Conservation (phyloP, 345 rosid genomes). For the Moricandia arvensis region DNA sequence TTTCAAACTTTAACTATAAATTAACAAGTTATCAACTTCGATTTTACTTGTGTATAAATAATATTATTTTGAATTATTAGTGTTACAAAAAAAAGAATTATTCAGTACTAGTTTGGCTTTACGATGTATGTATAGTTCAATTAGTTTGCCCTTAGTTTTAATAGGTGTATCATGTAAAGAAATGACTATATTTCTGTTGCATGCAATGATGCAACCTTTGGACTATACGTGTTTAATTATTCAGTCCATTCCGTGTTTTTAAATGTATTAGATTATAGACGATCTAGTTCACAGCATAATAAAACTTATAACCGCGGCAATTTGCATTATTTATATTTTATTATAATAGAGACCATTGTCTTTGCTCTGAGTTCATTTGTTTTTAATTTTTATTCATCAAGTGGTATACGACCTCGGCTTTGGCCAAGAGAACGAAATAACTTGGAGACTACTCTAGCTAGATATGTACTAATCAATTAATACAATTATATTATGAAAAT, state of each 20-base stretch:
- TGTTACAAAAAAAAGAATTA: too few relatives aligned
- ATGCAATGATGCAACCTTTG: slow-evolving; percentile 7
- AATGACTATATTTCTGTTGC: not conserved
- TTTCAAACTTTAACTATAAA: not conserved
- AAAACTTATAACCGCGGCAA: not conserved
- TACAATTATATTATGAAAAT: not conserved
- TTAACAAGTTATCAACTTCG: not conserved
- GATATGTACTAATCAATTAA: not conserved
- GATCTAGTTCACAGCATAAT: not conserved
- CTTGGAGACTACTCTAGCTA: slow-evolving; percentile 12
- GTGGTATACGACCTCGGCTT: slow-evolving; percentile 23
- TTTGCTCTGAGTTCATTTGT: slow-evolving; percentile 12
- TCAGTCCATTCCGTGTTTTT: not conserved
- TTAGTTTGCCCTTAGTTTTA: not conserved
- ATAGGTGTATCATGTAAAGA: not conserved
- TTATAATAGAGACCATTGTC: slow-evolving; percentile 10
- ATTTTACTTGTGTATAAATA: not conserved
- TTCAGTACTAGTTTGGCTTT: too few relatives aligned
- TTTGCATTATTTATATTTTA: slow-evolving; percentile 9
- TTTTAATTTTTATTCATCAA: slow-evolving; percentile 9
- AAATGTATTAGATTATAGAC: not conserved
- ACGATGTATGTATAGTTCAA: too few relatives aligned
- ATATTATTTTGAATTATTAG: not conserved
- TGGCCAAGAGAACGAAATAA: slow-evolving; percentile 16
- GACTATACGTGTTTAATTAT: not conserved